A percentile compares a stretch with the other conserved stretches of the same genome.
These are phyloP conservation scores for Chaetomidium leptoderma DNA, from an alignment of 495 filamentous ascomycete genomes.

Conservation along the genomic window DNA sequence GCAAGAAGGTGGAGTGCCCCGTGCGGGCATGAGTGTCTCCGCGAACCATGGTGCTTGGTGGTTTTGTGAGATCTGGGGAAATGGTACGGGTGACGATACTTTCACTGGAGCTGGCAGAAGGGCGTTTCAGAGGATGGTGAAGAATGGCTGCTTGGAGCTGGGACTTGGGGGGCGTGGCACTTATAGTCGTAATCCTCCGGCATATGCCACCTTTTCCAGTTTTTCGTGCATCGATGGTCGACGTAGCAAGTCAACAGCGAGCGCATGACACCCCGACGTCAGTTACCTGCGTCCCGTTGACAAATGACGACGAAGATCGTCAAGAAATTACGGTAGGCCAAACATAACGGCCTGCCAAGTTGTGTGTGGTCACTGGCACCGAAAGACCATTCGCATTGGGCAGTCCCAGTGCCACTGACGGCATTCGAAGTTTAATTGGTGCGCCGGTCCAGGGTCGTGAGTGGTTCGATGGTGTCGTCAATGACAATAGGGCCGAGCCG, in stretches of 20 bases:
- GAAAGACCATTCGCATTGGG: neutral
- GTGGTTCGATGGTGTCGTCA: neutral
- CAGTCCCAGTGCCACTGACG: neutral
- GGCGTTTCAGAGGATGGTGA: too few relatives aligned
- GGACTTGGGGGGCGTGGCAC: too few relatives aligned
- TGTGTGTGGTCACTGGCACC: neutral
- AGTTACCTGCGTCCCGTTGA: neutral
- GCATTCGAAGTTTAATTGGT: neutral
- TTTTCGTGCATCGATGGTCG: neutral
- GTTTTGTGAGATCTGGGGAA: too few relatives aligned
- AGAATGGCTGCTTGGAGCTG: too few relatives aligned
- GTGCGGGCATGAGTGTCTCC: constrained; percentile 8
- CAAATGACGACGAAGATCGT: constrained; percentile 4
- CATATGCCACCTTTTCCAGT: neutral
- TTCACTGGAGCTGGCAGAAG: too few relatives aligned
- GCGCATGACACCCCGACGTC: constrained; percentile 1
- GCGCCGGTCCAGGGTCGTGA: neutral
- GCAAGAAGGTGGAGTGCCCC: constrained; percentile 27
- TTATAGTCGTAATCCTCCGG: too few relatives aligned
- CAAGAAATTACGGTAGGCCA: neutral
- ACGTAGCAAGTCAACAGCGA: neutral
- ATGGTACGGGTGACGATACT: too few relatives aligned
- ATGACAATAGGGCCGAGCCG: neutral
- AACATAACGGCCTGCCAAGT: neutral
- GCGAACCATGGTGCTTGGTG: constrained; percentile 7